phyloP scores from a whole-genome alignment of 192 early-diverging fungal species.

The Podila verticillata region DNA sequence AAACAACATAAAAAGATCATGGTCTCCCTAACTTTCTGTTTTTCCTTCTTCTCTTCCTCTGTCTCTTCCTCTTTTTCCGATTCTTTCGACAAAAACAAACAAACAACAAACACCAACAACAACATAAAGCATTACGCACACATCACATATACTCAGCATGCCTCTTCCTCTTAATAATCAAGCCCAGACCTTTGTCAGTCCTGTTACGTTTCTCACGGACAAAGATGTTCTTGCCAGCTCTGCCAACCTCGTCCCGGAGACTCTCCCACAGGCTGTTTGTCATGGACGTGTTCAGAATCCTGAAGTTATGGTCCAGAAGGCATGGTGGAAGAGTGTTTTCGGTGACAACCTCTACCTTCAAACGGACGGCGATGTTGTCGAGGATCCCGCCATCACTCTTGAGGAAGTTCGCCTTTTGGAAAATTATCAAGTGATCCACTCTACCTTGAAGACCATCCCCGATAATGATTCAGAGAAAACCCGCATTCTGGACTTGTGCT shows the following conservation, averaged over 20 bases:
- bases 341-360: conserved; percentile 68
- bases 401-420: conserved; percentile 65
- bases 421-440: background rate
- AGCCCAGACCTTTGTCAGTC: conserved; percentile 4
- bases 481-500: conserved; percentile 69
- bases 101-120: too few species aligned
- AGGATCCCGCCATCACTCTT: conserved; percentile 70
- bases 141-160: background rate
- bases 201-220: conserved; percentile 24
- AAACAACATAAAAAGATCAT: too few species aligned
- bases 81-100: too few species aligned
- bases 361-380: conserved; percentile 76
- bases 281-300: conserved; percentile 62
- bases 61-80: too few species aligned
- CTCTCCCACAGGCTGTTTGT: conserved; percentile 3
- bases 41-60: too few species aligned
- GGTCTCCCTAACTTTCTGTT: too few species aligned
- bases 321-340: conserved; percentile 71
- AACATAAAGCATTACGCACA: too few species aligned
- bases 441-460: conserved; percentile 1
- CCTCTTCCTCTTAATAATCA: conserved; percentile 7
- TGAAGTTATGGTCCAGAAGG: conserved; percentile 60
- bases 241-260: background rate
- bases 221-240: conserved; percentile 18
- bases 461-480: background rate